Evolutionary conservation across 176 grass and related monocot genomes (phyloP).

Genomic region (Paspalum vaginatum): DNA sequence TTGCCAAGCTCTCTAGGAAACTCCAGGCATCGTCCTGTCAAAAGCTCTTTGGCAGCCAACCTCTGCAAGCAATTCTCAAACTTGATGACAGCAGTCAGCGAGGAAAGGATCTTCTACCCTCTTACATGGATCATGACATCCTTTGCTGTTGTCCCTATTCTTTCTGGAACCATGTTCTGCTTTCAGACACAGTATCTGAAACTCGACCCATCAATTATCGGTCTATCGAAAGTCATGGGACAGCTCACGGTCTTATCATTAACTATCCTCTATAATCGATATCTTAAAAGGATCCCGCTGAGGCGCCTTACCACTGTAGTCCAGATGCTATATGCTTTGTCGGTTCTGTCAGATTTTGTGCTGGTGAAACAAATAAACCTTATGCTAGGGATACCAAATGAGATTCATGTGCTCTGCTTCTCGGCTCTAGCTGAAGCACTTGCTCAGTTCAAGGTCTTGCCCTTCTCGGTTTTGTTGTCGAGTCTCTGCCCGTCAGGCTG

Average conservation of each 20-base stretch:
- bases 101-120: slow-evolving; percentile 66
- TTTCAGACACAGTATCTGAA: slow-evolving; percentile 83
- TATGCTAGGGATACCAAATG: slow-evolving; percentile 73
- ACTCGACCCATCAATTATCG: slow-evolving; percentile 77
- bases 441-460: slow-evolving; percentile 87
- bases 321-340: slow-evolving; percentile 69
- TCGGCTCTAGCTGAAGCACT: slow-evolving; percentile 82
- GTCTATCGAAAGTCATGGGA: slow-evolving; percentile 80
- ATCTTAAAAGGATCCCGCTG: slow-evolving; percentile 67
- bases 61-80: slow-evolving; percentile 62
- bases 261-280: slow-evolving; percentile 64
- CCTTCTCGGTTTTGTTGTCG: slow-evolving; percentile 76
- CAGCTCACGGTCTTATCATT: slow-evolving; percentile 78
- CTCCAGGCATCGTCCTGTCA: slow-evolving; percentile 29
- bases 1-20: slow-evolving; percentile 30
- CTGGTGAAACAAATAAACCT: slow-evolving; percentile 85
- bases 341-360: slow-evolving; percentile 67
- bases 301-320: slow-evolving; percentile 55
- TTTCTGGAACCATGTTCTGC: slow-evolving; percentile 86
- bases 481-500: slow-evolving; percentile 68
- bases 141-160: slow-evolving; percentile 71
- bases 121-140: slow-evolving; percentile 85
- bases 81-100: slow-evolving; percentile 48
- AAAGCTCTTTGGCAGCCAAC: slow-evolving; percentile 49
- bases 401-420: slow-evolving; percentile 69